Percentiles rank a stretch among this genome's conserved stretches.
These are phyloP conservation scores for Neurospora sp. DNA, from an alignment of 495 filamentous ascomycete species.

Conservation along the genomic window DNA sequence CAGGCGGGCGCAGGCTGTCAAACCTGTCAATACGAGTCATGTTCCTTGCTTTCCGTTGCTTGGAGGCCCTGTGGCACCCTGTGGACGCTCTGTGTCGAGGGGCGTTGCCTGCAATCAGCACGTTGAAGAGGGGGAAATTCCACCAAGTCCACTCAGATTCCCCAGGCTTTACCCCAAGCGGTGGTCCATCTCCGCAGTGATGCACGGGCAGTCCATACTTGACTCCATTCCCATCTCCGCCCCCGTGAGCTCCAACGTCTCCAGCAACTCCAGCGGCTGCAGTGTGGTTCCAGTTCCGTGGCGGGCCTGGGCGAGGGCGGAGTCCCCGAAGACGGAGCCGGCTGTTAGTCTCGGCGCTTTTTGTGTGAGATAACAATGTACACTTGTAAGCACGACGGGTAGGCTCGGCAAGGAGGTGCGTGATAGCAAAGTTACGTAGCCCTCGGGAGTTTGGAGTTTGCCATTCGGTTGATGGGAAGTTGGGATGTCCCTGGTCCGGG, in stretches of 20 bases:
- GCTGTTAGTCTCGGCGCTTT: background rate
- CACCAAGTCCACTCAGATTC: background rate
- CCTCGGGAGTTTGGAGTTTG: background rate
- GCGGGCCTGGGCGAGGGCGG: background rate
- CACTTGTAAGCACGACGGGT: background rate
- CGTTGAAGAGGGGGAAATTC: background rate
- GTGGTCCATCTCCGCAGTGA: background rate
- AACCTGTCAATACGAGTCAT: background rate
- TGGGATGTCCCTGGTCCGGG: background rate
- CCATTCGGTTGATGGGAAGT: background rate
- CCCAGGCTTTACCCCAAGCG: background rate
- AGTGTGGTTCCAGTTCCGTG: background rate
- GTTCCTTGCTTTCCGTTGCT: background rate
- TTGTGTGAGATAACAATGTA: background rate
- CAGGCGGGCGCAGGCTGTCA: background rate
- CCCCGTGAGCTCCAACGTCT: background rate
- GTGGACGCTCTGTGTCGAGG: background rate
- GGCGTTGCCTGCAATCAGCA: background rate
- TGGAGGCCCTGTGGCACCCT: background rate
- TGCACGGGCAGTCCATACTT: background rate
- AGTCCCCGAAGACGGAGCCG: background rate
- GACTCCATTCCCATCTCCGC: background rate
- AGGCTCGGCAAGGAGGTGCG: background rate
- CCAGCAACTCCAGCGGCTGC: background rate
- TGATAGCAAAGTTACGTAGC: background rate